Evolutionary conservation across 1,284 basidiomycete genomes (phyloP).

Genomic region (Tetrapyrgos nigripes): DNA sequence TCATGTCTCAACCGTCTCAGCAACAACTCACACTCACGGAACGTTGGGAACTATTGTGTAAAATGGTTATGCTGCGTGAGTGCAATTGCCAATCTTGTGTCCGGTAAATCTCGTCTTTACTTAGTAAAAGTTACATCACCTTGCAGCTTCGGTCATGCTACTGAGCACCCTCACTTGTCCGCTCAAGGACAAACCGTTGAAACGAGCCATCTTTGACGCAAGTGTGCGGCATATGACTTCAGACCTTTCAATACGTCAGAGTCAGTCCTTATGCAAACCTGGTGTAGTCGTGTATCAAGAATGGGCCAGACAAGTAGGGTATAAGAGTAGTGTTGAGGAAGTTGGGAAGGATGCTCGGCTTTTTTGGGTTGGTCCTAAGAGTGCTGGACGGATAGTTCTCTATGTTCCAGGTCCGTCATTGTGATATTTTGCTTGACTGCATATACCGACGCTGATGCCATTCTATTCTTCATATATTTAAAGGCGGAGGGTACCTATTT

Average conservation of each 20-base stretch:
- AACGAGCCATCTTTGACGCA: constrained; percentile 4
- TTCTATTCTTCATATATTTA: background rate
- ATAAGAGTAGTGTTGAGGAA: background rate
- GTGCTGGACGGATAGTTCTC: constrained; percentile 5
- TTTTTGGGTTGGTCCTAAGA: constrained; percentile 7
- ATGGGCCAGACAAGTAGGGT: constrained; percentile 5
- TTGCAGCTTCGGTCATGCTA: background rate
- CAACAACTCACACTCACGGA: background rate
- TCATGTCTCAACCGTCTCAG: background rate
- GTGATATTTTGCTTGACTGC: background rate
- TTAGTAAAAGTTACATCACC: background rate
- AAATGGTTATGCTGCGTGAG: background rate
- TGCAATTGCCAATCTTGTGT: background rate
- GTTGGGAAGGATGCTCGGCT: background rate
- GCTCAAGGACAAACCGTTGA: constrained; percentile 4
- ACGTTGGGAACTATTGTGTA: background rate
- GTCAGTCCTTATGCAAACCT: background rate
- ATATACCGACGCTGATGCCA: too few species aligned
- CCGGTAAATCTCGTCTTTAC: background rate
- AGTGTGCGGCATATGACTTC: background rate
- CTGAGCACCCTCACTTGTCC: background rate
- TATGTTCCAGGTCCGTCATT: constrained; percentile 7
- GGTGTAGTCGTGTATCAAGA: background rate
- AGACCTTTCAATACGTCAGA: background rate
- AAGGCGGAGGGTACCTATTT: constrained; percentile 16